Percentiles rank a stretch among this genome's conserved stretches.
Evolutionary conservation across 2,329 filamentous ascomycete genomes (phyloP).

Genomic region (Bipolaris cookei): DNA sequence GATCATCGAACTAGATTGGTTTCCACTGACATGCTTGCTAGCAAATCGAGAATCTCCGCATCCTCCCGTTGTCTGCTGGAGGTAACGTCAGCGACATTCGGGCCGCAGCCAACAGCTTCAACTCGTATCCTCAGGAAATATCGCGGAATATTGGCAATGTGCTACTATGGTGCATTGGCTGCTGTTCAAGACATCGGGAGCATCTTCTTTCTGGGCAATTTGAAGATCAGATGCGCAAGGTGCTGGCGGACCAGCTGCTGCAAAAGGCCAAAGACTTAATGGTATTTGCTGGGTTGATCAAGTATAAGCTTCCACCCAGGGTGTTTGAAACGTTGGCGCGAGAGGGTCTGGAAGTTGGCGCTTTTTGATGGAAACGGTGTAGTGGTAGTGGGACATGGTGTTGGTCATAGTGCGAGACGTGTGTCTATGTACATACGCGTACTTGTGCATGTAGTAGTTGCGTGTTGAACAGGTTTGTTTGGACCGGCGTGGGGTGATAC

Average conservation of each 20-base stretch:
- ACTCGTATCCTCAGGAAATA: conserved; percentile 77
- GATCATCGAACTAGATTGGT: neutral
- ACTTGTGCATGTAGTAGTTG: neutral
- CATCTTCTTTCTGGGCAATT: conserved; percentile 73
- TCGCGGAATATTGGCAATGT: conserved; percentile 89
- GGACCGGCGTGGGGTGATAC: conserved; percentile 4
- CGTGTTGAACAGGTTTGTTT: neutral
- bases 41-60: conserved; percentile 75
- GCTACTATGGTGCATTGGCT: conserved; percentile 90
- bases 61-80: conserved; percentile 77
- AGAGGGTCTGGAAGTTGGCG: conserved; percentile 61
- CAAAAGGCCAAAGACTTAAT: conserved; percentile 88
- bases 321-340: conserved; percentile 88
- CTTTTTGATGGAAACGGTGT: conserved; percentile 24
- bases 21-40: conserved; percentile 42
- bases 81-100: conserved; percentile 83
- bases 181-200: conserved; percentile 76
- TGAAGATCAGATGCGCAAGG: conserved; percentile 66
- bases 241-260: conserved; percentile 70
- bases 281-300: conserved; percentile 90
- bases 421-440: no score
- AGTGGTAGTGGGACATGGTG: neutral
- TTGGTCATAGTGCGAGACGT: neutral
- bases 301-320: conserved; percentile 85
- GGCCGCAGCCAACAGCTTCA: conserved; percentile 79